Conservation (phyloP, 2,329 filamentous ascomycete genomes). For the Monosporascus sp. region DNA sequence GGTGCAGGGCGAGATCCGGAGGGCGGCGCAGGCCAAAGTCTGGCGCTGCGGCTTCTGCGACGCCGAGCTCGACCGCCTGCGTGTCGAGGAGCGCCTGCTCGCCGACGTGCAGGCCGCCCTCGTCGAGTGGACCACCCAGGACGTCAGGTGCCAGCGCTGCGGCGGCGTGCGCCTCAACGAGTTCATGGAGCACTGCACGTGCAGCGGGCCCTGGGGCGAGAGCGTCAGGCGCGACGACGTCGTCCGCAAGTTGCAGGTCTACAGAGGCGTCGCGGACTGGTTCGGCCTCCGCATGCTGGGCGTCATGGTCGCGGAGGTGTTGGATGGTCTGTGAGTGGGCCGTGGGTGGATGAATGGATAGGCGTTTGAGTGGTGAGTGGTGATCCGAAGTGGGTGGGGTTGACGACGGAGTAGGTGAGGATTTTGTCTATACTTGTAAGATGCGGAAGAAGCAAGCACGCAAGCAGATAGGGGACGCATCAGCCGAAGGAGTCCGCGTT, state of each 20-base stretch:
- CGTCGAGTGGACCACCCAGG: constrained; percentile 81
- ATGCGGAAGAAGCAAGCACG: too few species aligned
- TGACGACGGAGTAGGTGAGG: too few species aligned
- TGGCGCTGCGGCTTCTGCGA: constrained; percentile 79
- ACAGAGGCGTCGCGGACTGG: constrained; percentile 68
- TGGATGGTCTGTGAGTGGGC: constrained; percentile 21
- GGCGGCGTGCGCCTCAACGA: constrained; percentile 78
- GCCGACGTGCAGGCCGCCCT: constrained; percentile 68
- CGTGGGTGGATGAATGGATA: too few species aligned
- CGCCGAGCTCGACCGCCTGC: constrained; percentile 69
- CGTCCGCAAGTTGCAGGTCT: constrained; percentile 60
- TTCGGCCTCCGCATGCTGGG: constrained; percentile 80
- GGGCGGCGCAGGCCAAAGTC: constrained; percentile 33
- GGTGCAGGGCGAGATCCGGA: constrained; percentile 12
- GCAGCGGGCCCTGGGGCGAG: constrained; percentile 78
- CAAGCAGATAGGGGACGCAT: too few species aligned
- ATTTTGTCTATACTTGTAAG: too few species aligned
- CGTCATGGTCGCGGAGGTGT: constrained; percentile 64
- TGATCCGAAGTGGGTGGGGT: too few species aligned
- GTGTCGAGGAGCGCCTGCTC: constrained; percentile 79
- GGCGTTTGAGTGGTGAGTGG: too few species aligned
- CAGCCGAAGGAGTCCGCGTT: too few species aligned
- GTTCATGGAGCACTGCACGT: constrained; percentile 94
- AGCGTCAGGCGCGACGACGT: constrained; percentile 65
- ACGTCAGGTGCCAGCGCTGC: constrained; percentile 72